Conservation (phyloP, 1,139 yeast genomes). For the Yamadazyma spencermartinsiae region DNA sequence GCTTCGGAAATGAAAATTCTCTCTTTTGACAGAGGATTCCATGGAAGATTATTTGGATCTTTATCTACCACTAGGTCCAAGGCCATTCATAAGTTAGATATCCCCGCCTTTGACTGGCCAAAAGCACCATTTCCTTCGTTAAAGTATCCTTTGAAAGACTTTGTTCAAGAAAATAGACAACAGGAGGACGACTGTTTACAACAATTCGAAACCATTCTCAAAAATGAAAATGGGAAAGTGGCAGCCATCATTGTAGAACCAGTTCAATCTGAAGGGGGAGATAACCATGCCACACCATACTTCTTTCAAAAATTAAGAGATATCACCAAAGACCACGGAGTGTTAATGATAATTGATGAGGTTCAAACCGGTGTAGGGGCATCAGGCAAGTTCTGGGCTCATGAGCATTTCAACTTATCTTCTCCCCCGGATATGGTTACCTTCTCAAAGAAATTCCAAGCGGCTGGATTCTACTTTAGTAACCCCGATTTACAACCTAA, state of each 20-base stretch:
- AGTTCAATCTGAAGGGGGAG: conserved; percentile 86
- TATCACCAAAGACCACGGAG: conserved; percentile 64
- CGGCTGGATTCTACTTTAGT: conserved; percentile 81
- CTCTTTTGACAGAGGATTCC: conserved; percentile 72
- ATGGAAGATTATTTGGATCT: conserved; percentile 74
- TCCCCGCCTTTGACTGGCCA: conserved; percentile 80
- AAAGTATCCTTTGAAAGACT: conserved; percentile 61
- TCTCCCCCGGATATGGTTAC: conserved; percentile 82
- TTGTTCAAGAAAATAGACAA: conserved; percentile 49
- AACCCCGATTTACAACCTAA: conserved; percentile 70
- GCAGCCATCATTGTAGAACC: conserved; percentile 81
- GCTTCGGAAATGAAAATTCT: conserved; percentile 65
- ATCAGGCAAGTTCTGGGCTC: conserved; percentile 84
- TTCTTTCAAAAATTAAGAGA: conserved; percentile 81
- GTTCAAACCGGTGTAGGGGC: conserved; percentile 90
- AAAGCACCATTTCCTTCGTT: conserved; percentile 69
- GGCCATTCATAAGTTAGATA: conserved; percentile 72
- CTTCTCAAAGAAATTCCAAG: conserved; percentile 81
- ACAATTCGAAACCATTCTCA: conserved; percentile 54
- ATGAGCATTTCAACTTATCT: conserved; percentile 73
- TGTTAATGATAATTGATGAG: conserved; percentile 75
- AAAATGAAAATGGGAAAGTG: conserved; percentile 47
- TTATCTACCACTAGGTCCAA: conserved; percentile 73
- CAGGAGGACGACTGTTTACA: conserved; percentile 65
- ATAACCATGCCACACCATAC: conserved; percentile 72